Evolutionary conservation across 139 green algal species (phyloP).

Genomic region (Tetraselmis chui): DNA sequence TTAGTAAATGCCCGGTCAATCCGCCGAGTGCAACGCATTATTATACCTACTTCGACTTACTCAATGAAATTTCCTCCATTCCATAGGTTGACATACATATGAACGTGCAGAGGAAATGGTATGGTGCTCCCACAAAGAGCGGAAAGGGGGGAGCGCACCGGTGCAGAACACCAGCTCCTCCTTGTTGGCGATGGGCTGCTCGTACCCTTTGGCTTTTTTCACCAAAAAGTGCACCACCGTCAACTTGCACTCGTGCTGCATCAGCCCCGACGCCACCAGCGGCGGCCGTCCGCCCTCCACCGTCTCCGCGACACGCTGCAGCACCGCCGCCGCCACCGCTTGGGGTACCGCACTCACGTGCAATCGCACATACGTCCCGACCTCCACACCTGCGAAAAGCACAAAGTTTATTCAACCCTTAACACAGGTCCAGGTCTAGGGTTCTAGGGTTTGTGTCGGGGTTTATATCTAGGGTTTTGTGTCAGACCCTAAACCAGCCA

Average conservation of each 20-base stretch:
- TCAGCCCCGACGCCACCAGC: conserved; percentile 63
- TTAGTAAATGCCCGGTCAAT: no score
- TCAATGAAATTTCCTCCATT: no score
- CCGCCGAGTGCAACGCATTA: no score
- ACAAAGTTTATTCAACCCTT: no score
- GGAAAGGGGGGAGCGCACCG: conserved; percentile 33
- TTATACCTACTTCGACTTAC: no score
- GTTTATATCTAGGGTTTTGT: no score
- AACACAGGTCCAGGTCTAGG: no score
- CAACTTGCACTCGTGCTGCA: conserved; percentile 90
- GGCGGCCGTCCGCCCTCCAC: conserved; percentile 31
- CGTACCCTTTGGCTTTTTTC: conserved; percentile 52
- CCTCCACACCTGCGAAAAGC: conserved; percentile 9
- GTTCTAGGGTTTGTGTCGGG: no score
- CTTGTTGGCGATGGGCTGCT: conserved; percentile 67
- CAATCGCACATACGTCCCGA: conserved; percentile 67
- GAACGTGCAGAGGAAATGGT: no score
- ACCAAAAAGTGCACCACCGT: conserved; percentile 77
- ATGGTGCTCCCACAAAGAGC: conserved; percentile 19
- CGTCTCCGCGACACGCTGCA: neutral
- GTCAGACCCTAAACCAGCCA: no score
- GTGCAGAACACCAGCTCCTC: conserved; percentile 72
- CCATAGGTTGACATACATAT: no score
- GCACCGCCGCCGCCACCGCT: neutral
- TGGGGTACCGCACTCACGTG: conserved; percentile 52